Evolutionary conservation across 768 basidiomycete species (phyloP), one percentile per base, ranked within the genome.

Genomic region (Collybia sordida): DNA sequence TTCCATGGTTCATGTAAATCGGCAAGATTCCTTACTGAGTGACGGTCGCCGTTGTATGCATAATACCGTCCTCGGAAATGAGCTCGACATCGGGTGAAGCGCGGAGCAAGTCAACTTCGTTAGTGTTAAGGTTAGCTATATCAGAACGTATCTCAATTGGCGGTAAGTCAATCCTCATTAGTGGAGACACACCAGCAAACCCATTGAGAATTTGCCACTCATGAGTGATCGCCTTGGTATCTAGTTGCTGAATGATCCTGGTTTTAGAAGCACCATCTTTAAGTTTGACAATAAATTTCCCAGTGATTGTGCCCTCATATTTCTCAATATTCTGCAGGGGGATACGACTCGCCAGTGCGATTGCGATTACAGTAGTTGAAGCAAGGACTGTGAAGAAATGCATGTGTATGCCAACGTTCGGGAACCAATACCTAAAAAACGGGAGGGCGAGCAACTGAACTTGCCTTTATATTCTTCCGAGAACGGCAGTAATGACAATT

Each of bases 51-150:
- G 60, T 44, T 48, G 58, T 56, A 38, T 58, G 45, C 54, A 64
- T 56, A 42, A 65, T 52, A 24, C 64, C 63, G 39, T 67, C 66
- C 42, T 52, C 51, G 9, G 51, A 19, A 18, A 52, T 48, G 17
- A 28, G 38, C 28, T 47, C 51, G 9, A 67, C 63, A 34, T 64
- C 58, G 18, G 53, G 53, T n/a, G 59, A 58, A 9, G 57, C 54
- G 6, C 63, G 57, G 31, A 67, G 54, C 24, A 43, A 46, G 31
- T 62, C 54, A 18, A 68, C 37, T 1, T 53, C 47, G 6, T 56
- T 56, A 8, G 47, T 44, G 25, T 53, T 50, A 23, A 68, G 50
- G 6, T 47, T 18, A 28, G 42, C 52, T 49, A 7, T 22, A 17
- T 18, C 9, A 12, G 36, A 6, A 18, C 9, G 25, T 4, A 4